phyloP scores from a whole-genome alignment of 257 asterid genomes.

The Przewalskia tangutica region DNA sequence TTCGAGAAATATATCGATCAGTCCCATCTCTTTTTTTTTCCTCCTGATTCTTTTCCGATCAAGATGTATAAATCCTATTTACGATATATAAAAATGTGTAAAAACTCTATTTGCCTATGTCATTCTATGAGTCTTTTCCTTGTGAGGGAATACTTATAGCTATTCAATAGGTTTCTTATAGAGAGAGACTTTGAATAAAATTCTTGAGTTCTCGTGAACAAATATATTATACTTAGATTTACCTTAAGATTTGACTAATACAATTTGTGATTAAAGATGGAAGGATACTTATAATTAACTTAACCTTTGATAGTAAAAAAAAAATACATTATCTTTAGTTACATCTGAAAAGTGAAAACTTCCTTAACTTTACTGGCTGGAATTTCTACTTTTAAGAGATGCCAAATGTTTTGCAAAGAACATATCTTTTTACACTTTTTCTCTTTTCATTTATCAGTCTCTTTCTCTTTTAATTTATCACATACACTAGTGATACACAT shows the following conservation, averaged over 20 bases:
- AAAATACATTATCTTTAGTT: neutral
- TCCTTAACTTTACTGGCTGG: neutral
- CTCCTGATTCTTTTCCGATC: no score
- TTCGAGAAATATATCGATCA: no score
- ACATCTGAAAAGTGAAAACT: neutral
- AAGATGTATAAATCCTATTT: no score
- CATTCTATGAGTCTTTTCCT: no score
- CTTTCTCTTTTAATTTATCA: neutral
- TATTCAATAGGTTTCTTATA: no score
- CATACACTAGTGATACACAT: no score
- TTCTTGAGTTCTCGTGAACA: neutral
- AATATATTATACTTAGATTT: neutral
- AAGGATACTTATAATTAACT: neutral
- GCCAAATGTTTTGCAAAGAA: neutral
- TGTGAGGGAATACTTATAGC: no score
- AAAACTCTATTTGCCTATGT: no score
- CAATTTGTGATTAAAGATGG: neutral
- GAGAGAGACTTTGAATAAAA: no score
- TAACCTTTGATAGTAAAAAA: neutral
- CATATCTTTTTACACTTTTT: neutral
- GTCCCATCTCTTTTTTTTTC: no score
- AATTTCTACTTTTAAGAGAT: slow-evolving; percentile 4
- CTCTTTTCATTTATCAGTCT: no score
- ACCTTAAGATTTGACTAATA: neutral
- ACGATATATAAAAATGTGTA: no score